Conservation (phyloP, 2,329 filamentous ascomycete genomes). For the Fonsecaea monophora region DNA sequence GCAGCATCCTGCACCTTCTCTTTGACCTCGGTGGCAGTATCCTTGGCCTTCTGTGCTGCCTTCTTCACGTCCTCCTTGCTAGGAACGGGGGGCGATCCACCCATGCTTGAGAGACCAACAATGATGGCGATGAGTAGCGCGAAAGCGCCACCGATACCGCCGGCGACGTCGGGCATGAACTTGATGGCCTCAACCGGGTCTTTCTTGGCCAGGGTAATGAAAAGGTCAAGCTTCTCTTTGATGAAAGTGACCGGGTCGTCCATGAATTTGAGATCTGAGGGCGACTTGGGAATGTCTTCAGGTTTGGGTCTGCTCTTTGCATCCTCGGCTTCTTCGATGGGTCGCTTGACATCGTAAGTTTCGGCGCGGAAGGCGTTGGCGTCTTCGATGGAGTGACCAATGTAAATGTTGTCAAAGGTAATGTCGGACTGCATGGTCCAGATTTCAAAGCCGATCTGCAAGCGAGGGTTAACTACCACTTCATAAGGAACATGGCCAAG, state of each 20-base stretch:
- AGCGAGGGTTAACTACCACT: conserved; percentile 9
- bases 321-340: conserved; percentile 80
- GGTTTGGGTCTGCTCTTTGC: conserved; percentile 79
- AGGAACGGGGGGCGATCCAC: conserved; percentile 69
- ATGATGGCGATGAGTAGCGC: conserved; percentile 75
- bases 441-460: conserved; percentile 94
- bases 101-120: conserved; percentile 68
- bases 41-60: conserved; percentile 64
- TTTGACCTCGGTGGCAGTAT: conserved; percentile 67
- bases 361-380: conserved; percentile 87
- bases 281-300: conserved; percentile 69
- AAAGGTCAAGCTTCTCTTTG: conserved; percentile 91
- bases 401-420: conserved; percentile 99
- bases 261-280: conserved; percentile 79
- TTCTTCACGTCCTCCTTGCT: conserved; percentile 79
- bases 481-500: conserved; percentile 42
- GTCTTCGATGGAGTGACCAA: conserved; percentile 94
- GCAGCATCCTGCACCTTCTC: conserved; percentile 71
- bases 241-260: conserved; percentile 88
- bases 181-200: conserved; percentile 85
- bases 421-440: conserved; percentile 99
- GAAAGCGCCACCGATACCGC: conserved; percentile 73
- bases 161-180: conserved; percentile 90
- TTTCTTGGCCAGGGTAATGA: conserved; percentile 81
- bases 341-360: conserved; percentile 88